A percentile compares a stretch with the other conserved stretches of the same genome.
Evolutionary conservation across 2,329 filamentous ascomycete species (phyloP).

Genomic region (Xylariaceae sp.): DNA sequence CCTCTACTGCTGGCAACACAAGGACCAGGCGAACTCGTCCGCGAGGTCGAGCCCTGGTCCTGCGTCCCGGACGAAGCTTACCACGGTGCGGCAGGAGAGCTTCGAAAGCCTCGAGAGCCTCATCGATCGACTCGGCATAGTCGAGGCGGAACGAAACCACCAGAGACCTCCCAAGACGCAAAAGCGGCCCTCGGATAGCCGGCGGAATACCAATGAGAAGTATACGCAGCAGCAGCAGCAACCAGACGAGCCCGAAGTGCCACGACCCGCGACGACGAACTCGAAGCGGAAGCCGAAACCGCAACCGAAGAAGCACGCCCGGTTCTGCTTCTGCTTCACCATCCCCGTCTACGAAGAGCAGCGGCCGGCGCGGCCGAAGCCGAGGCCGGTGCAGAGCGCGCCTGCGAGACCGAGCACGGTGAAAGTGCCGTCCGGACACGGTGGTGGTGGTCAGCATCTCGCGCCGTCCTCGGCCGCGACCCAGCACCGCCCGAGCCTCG

Average conservation of each 20-base stretch:
- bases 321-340: slow-evolving; percentile 49
- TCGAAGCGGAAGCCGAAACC: slow-evolving; percentile 25
- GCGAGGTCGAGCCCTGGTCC: slow-evolving; percentile 42
- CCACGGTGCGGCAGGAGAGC: slow-evolving; percentile 64
- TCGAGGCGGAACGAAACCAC: slow-evolving; percentile 53
- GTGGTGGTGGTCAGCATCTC: slow-evolving; percentile 25
- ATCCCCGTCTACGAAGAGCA: slow-evolving; percentile 40
- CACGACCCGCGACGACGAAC: too few relatives aligned
- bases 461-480: slow-evolving; percentile 24
- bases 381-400: slow-evolving; percentile 40
- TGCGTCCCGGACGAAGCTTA: slow-evolving; percentile 41
- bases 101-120: slow-evolving; percentile 90
- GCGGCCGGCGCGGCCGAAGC: slow-evolving; percentile 40
- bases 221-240: too few relatives aligned
- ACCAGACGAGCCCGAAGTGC: slow-evolving; percentile 9
- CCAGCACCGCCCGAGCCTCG: slow-evolving; percentile 25
- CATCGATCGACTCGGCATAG: slow-evolving; percentile 68
- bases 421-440: slow-evolving; percentile 29
- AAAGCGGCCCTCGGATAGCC: slow-evolving; percentile 18
- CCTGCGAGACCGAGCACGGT: slow-evolving; percentile 24
- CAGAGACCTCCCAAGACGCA: slow-evolving; percentile 19
- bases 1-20: slow-evolving; percentile 95
- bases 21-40: slow-evolving; percentile 65
- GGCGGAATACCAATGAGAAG: slow-evolving; percentile 26
- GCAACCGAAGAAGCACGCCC: slow-evolving; percentile 29